These are phyloP conservation scores for Deakozyma indianensis DNA, from an alignment of 805 yeast species.

Conservation along the genomic window DNA sequence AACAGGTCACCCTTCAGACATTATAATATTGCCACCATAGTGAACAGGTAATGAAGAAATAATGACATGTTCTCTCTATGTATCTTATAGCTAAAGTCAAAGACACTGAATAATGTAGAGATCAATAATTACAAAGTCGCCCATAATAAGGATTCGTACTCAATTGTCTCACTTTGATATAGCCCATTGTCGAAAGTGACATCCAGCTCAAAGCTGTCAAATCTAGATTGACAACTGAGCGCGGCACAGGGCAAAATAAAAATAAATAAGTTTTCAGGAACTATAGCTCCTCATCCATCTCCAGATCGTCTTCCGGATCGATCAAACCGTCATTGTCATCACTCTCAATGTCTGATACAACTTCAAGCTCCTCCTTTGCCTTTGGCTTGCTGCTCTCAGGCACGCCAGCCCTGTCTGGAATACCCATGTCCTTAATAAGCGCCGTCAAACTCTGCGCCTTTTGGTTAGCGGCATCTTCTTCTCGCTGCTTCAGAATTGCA, in stretches of 20 bases:
- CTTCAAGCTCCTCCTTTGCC: constrained; percentile 25
- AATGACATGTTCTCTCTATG: too few species aligned
- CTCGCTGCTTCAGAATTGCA: constrained; percentile 58
- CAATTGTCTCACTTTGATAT: constrained; percentile 1
- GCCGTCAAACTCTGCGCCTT: constrained; percentile 58
- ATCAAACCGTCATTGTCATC: constrained; percentile 22
- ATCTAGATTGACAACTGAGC: background rate
- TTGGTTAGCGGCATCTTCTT: constrained; percentile 54
- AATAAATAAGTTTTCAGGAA: background rate
- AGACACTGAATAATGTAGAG: background rate
- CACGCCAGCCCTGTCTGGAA: constrained; percentile 14
- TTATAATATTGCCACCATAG: too few species aligned
- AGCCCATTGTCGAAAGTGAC: background rate
- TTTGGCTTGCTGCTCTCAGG: constrained; percentile 17
- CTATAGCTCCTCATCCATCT: constrained; percentile 3
- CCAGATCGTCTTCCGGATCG: constrained; percentile 18
- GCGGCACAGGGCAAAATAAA: constrained; percentile 1
- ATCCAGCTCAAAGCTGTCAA: constrained; percentile 1
- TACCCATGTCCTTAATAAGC: constrained; percentile 78
- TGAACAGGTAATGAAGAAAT: too few species aligned
- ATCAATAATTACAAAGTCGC: background rate
- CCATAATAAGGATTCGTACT: constrained; percentile 1
- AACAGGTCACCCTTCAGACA: too few species aligned
- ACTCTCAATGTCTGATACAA: constrained; percentile 40
- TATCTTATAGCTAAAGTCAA: too few species aligned